A percentile compares a stretch with the other conserved stretches of the same genome.
These are phyloP conservation scores for Kwoniella dejecticola DNA, from an alignment of 768 basidiomycete species.

Conservation along the genomic window DNA sequence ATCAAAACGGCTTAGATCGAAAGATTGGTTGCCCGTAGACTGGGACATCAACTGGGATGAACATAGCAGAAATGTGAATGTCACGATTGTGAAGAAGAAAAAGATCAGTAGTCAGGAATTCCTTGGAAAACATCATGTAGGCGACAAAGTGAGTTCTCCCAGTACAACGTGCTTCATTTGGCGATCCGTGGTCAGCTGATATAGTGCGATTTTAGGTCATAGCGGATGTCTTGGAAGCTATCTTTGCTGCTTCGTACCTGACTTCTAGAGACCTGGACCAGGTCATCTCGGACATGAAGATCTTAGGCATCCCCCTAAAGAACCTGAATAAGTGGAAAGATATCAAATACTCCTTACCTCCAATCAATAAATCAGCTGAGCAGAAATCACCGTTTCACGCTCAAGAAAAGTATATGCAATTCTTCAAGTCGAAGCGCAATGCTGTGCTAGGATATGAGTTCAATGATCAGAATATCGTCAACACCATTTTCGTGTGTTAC, in stretches of 20 bases:
- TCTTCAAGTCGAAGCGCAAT: constrained; percentile 17
- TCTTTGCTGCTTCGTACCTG: constrained; percentile 41
- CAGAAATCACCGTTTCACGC: too few relatives aligned
- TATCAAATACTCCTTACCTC: constrained; percentile 1
- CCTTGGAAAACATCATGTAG: constrained; percentile 12
- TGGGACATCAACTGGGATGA: constrained; percentile 11
- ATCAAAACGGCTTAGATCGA: constrained; percentile 17
- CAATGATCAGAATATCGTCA: constrained; percentile 23
- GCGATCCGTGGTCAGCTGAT: too few relatives aligned
- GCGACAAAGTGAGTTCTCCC: constrained; percentile 36
- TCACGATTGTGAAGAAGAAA: background rate
- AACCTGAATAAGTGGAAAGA: constrained; percentile 18
- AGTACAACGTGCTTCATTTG: background rate
- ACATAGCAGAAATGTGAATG: background rate
- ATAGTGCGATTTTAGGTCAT: constrained; percentile 20
- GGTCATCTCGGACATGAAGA: constrained; percentile 5
- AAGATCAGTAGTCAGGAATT: constrained; percentile 1
- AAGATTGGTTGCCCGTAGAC: constrained; percentile 32
- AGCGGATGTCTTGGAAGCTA: constrained; percentile 45
- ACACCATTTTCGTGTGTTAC: constrained; percentile 28
- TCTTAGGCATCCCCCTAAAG: constrained; percentile 17
- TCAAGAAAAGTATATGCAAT: constrained; percentile 22
- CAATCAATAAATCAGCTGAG: background rate
- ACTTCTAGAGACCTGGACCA: constrained; percentile 20
- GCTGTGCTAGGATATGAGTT: constrained; percentile 34